Base-by-base conservation (phyloP, 352 stramenopile species). In the Phytophthora tentaculata region DNA sequence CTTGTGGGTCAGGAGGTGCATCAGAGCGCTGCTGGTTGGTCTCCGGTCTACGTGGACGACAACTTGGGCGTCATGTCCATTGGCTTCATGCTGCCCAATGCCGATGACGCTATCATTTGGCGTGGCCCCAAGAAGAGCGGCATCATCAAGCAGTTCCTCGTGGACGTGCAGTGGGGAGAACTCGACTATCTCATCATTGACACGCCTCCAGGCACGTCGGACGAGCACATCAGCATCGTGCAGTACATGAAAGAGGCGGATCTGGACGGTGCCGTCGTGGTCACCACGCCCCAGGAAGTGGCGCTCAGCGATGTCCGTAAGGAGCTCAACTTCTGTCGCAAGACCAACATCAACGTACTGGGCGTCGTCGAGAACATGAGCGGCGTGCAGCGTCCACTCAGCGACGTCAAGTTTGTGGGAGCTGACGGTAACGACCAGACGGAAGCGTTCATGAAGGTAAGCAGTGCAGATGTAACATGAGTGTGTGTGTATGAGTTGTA, bases 141-240 rank as follows among this genome's bases (percentile, higher is more conserved):
- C 39, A 92, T 99, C 39, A 99, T 99, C 83, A 99, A 99, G 84
- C 98, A 99, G 83, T 99, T 99, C 79, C 87, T 99, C 35, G 99
- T 98, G 16, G 96, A 99, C 67, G 98, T 99, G 14, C 96, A 99
- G 82, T 99, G 98, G 98, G 98, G 98, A 17, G 84, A 98, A 35
- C 90, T 99, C 44, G 98, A 99, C 85, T 99, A 99, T 75, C 82
- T 99, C 41, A 98, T 99, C 71, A 97, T 99, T 39, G 98, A 99
- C 80, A 99, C 98, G 66, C 98, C 98, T 4, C 98, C 98, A 8
- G 98, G 98, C 48, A 99, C 98, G 17, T 99, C 94, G 32, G 98
- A 99, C 72, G 98, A 99, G 75, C 98, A 99, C 82, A 99, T 99
- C 74, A 99, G 95, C 47, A 99, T 99, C 56, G 97, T 99, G 10